Conservation (phyloP, 2,329 filamentous ascomycete species). For the Nakataea oryzae region DNA sequence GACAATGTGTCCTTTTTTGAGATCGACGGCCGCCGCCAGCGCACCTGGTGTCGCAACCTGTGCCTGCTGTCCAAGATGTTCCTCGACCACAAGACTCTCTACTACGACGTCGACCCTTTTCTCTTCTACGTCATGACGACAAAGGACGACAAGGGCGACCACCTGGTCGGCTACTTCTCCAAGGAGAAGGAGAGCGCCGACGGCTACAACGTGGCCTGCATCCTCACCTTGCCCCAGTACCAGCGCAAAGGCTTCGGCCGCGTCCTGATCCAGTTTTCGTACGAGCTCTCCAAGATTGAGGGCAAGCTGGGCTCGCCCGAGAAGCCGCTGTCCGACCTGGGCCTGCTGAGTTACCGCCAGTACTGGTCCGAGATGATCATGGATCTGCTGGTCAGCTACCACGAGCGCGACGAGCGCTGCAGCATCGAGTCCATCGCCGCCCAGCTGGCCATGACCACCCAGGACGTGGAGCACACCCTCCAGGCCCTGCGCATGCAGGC, state of each 20-base stretch:
- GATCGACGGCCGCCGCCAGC: slow-evolving; percentile 86
- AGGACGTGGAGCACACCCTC: slow-evolving; percentile 89
- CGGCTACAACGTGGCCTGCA: slow-evolving; percentile 96
- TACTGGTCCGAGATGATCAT: slow-evolving; percentile 97
- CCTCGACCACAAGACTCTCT: slow-evolving; percentile 93
- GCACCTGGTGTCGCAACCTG: slow-evolving; percentile 93
- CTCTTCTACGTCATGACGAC: slow-evolving; percentile 97
- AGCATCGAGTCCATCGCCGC: slow-evolving; percentile 79
- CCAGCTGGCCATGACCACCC: slow-evolving; percentile 86
- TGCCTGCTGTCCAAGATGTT: slow-evolving; percentile 95
- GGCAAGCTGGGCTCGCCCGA: slow-evolving; percentile 92
- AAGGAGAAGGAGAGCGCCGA: slow-evolving; percentile 98
- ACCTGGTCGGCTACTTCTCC: slow-evolving; percentile 98
- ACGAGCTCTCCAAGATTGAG: slow-evolving; percentile 92
- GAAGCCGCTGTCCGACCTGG: slow-evolving; percentile 90
- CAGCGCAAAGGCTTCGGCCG: slow-evolving; percentile 91
- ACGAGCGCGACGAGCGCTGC: slow-evolving; percentile 58
- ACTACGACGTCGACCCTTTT: slow-evolving; percentile 99
- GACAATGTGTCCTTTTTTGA: slow-evolving; percentile 93
- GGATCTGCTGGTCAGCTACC: slow-evolving; percentile 67
- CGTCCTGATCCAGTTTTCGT: slow-evolving; percentile 92
- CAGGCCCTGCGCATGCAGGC: slow-evolving; percentile 92
- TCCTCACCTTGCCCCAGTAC: slow-evolving; percentile 90
- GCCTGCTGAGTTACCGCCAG: slow-evolving; percentile 85
- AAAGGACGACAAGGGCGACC: slow-evolving; percentile 78